phyloP scores from a whole-genome alignment of 2,329 filamentous ascomycete species.

The Colletotrichum chrysophilum region DNA sequence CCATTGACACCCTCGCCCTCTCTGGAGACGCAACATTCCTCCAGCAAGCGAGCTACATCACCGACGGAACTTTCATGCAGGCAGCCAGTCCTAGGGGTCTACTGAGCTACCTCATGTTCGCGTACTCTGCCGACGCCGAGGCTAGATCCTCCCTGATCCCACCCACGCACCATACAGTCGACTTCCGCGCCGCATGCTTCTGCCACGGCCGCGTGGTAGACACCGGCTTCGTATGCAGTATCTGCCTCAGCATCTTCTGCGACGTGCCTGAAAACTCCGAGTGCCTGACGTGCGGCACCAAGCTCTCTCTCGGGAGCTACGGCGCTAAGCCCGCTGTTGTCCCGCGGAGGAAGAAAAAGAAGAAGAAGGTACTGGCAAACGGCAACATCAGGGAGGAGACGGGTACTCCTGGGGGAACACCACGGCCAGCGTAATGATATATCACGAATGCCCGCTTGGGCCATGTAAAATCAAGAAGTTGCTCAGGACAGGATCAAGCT shows the following conservation, averaged over 20 bases:
- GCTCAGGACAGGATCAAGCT: background rate
- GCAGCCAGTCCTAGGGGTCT: conserved; percentile 70
- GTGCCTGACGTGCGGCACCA: conserved; percentile 85
- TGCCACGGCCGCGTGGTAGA: conserved; percentile 92
- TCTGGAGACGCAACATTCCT: conserved; percentile 88
- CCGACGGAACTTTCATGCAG: conserved; percentile 60
- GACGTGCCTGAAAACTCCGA: conserved; percentile 64
- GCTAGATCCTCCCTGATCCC: conserved; percentile 69
- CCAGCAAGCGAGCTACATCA: conserved; percentile 81
- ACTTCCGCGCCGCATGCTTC: conserved; percentile 98
- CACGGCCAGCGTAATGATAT: conserved; percentile 43
- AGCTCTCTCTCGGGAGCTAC: conserved; percentile 77
- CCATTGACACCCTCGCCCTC: conserved; percentile 90
- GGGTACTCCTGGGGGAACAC: conserved; percentile 65
- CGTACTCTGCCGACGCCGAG: conserved; percentile 73
- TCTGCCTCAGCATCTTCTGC: conserved; percentile 95
- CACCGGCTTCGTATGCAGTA: conserved; percentile 92
- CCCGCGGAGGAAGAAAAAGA: conserved; percentile 75
- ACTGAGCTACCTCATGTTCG: conserved; percentile 94
- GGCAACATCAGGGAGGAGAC: conserved; percentile 60
- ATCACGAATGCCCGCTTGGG: conserved; percentile 1
- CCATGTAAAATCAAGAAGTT: background rate
- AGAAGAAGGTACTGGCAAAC: conserved; percentile 62
- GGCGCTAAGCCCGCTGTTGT: conserved; percentile 80
- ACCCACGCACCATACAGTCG: conserved; percentile 84